These are phyloP conservation scores for Trichoderma sp. DNA, from an alignment of 2,329 filamentous ascomycete species.

Conservation along the genomic window DNA sequence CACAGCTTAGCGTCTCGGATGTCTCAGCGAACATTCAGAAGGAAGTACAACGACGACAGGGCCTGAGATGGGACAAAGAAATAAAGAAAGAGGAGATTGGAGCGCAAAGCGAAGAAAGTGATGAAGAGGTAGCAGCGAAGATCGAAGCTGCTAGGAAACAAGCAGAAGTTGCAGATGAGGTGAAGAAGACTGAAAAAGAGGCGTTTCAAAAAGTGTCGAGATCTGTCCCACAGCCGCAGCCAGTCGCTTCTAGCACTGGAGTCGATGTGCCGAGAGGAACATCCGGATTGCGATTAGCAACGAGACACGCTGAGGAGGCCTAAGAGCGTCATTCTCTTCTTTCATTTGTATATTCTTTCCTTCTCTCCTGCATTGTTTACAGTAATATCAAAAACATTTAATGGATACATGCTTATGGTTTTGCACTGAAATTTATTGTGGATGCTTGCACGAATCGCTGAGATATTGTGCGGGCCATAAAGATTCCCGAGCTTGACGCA, in stretches of 20 bases:
- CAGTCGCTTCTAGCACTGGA: not conserved
- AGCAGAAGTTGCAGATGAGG: not conserved
- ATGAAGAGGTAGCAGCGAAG: not conserved
- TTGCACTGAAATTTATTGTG: too few species aligned
- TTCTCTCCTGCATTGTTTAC: too few species aligned
- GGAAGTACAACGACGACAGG: not conserved
- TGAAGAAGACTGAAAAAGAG: not conserved
- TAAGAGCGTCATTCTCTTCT: not conserved
- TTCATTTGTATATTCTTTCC: not conserved
- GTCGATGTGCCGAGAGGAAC: not conserved
- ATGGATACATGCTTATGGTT: too few species aligned
- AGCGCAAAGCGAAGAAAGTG: not conserved
- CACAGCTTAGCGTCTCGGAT: not conserved
- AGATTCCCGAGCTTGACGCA: too few species aligned
- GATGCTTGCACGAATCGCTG: too few species aligned
- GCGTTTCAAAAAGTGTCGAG: not conserved
- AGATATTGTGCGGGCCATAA: too few species aligned
- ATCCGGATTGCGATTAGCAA: not conserved
- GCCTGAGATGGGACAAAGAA: not conserved
- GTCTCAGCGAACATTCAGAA: not conserved
- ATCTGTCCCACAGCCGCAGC: not conserved
- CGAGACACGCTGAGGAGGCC: not conserved
- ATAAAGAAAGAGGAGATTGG: not conserved
- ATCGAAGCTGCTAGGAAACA: not conserved
- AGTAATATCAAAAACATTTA: too few species aligned